A percentile compares a stretch with the other conserved stretches of the same genome.
Conservation (phyloP, 106 monocot genomes). For the Cymbidium sinense region DNA sequence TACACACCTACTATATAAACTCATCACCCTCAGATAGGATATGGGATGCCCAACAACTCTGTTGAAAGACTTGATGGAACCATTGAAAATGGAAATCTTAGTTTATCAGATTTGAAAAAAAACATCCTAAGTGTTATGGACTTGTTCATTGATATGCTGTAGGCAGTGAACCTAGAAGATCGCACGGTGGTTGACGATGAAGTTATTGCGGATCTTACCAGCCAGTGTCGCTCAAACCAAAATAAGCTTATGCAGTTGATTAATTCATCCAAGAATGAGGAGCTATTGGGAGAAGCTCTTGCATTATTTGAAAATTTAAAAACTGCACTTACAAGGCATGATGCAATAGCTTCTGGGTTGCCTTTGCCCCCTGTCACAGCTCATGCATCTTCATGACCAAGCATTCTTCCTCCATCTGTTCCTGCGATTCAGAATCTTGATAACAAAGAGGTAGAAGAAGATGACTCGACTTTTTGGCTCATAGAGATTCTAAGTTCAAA, state of each 20-base stretch:
- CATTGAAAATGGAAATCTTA: slow-evolving; percentile 71
- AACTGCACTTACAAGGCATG: slow-evolving; percentile 51
- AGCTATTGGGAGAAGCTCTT: slow-evolving; percentile 66
- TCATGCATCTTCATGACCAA: slow-evolving; percentile 14
- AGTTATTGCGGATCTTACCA: slow-evolving; percentile 73
- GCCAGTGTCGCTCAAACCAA: slow-evolving; percentile 71
- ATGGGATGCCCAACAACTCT: slow-evolving; percentile 60
- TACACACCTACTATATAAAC: slow-evolving; percentile 42
- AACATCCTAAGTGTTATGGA: slow-evolving; percentile 55
- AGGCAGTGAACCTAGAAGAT: slow-evolving; percentile 67
- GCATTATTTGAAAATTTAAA: slow-evolving; percentile 72
- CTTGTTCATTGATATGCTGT: slow-evolving; percentile 79
- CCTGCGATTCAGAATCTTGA: slow-evolving; percentile 9
- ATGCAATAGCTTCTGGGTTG: slow-evolving; percentile 60
- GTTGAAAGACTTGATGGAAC: slow-evolving; percentile 66
- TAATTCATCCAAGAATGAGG: slow-evolving; percentile 78
- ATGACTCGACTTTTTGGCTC: slow-evolving; percentile 57
- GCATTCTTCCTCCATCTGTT: slow-evolving; percentile 9
- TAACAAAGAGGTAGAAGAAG: slow-evolving; percentile 46
- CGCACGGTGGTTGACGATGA: slow-evolving; percentile 83
- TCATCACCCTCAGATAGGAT: slow-evolving; percentile 27
- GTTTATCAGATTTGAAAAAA: slow-evolving; percentile 64
- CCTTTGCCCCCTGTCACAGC: slow-evolving; percentile 35
- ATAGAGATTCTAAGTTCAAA: slow-evolving; percentile 52
- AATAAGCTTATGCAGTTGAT: slow-evolving; percentile 68